phyloP scores from a whole-genome alignment of 2,329 filamentous ascomycete genomes.

The Fusarium euwallaceae region DNA sequence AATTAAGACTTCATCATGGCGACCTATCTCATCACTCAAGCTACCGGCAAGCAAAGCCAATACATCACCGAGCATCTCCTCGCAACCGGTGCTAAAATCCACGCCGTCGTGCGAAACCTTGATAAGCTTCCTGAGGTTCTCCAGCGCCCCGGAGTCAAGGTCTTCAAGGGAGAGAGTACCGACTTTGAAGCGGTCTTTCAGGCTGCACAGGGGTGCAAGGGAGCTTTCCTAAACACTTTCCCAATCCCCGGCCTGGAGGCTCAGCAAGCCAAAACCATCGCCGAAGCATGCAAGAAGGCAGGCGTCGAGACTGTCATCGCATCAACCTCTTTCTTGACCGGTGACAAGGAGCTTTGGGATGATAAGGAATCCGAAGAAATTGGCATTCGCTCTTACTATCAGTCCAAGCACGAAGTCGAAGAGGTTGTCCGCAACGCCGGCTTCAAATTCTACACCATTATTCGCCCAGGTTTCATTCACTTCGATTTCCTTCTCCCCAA shows the following conservation, averaged over 20 bases:
- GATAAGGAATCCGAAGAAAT: conserved; percentile 17
- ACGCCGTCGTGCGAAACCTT: conserved; percentile 53
- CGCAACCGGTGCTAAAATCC: conserved; percentile 50
- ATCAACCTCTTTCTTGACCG: conserved; percentile 41
- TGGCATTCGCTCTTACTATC: conserved; percentile 49
- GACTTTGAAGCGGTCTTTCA: conserved; percentile 48
- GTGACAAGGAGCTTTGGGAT: conserved; percentile 43
- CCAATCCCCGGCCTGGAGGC: conserved; percentile 47
- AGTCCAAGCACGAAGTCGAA: conserved; percentile 55
- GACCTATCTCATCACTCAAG: conserved; percentile 53
- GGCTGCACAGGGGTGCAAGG: conserved; percentile 52
- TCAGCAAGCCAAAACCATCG: conserved; percentile 49
- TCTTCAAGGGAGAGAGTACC: conserved; percentile 54
- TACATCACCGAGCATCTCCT: conserved; percentile 51
- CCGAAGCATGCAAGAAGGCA: conserved; percentile 49
- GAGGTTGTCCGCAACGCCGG: conserved; percentile 46
- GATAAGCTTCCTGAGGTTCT: conserved; percentile 47
- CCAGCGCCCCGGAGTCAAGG: conserved; percentile 43
- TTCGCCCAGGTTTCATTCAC: conserved; percentile 49
- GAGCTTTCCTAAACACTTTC: conserved; percentile 48
- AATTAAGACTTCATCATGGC: conserved; percentile 32
- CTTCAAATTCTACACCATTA: conserved; percentile 51
- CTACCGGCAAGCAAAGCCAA: conserved; percentile 51
- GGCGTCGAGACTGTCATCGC: conserved; percentile 48
- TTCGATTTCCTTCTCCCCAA: conserved; percentile 46